Evolutionary conservation across 108 stramenopile genomes (phyloP), one percentile per base, ranked within the genome.

Genomic region (Stephanodiscus minutulus): DNA sequence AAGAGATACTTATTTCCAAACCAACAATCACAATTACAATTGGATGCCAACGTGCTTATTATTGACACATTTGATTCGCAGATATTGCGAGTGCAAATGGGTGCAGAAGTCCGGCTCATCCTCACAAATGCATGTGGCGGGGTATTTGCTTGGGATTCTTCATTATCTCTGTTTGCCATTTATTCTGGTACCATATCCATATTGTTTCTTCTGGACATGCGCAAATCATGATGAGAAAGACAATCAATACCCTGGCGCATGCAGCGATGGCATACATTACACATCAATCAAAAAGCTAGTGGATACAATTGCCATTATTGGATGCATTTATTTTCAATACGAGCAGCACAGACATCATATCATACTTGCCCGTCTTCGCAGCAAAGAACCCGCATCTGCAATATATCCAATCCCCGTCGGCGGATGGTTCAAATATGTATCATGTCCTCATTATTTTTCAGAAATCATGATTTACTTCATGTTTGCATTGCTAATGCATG

Each of bases 371-470:
- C 54, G 54, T 29, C 61, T 86, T 31, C 79, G 87, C 12, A 53
- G 15, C 36, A 61, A 27, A 43, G 62, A 36, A 24, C 13, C 24
- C 21, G 58, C 31, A 44, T 59, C 33, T 6, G 13, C 44, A 9
- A 44, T 21, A 10, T 76, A 82, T 50, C 18, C 55, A 18, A 82
- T 88, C 7, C 91, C 88, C 12, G 56, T 25, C 6, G 70, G 73
- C 8, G 72, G 87, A 54, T 88, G 88, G 87, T 91, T 91, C 61
- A 61, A 73, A 28, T 81, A 68, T 41, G 60, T 85, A 17, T 73
- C 75, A 10, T 91, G 87, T 58, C 91, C 91, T 53, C 91, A 91
- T 70, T 91, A 91, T 53, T 66, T 88, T 5, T 85, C 88, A 46
- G 91, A 91, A 62, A 86, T 91, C 37, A 55, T 89, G 61, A 75